Evolutionary conservation across 805 yeast species (phyloP).

Genomic region (Kuraishia hungarica): DNA sequence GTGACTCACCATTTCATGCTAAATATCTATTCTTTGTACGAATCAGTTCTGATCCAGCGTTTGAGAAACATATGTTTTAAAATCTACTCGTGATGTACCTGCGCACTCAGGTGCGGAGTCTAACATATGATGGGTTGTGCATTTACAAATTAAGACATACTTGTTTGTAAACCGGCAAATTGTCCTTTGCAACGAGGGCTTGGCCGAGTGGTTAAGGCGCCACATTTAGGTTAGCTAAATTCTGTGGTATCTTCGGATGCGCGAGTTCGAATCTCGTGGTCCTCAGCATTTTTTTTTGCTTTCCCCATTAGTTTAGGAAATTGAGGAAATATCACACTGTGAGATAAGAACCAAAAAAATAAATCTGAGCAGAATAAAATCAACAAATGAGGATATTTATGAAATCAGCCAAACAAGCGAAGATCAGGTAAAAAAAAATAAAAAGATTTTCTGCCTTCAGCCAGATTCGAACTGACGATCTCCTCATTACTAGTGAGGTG

Average conservation of each 20-base stretch:
- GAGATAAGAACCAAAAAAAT: too few species aligned
- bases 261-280: slow-evolving; percentile 15
- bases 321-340: too few species aligned
- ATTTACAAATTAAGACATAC: not conserved
- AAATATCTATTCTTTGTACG: too few species aligned
- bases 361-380: too few species aligned
- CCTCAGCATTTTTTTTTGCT: slow-evolving; percentile 14
- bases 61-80: not conserved
- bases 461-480: slow-evolving; percentile 26
- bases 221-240: slow-evolving; percentile 11
- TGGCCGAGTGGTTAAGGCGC: slow-evolving; percentile 34
- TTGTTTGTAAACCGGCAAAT: not conserved
- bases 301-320: slow-evolving; percentile 6
- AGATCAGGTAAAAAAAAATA: not conserved
- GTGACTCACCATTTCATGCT: not conserved
- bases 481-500: slow-evolving; percentile 27
- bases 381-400: too few species aligned
- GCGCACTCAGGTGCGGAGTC: not conserved
- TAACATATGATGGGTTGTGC: not conserved
- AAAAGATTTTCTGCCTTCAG: slow-evolving; percentile 16
- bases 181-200: slow-evolving; percentile 16
- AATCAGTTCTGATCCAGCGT: not conserved
- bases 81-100: not conserved
- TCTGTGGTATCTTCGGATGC: slow-evolving; percentile 13
- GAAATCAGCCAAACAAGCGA: too few species aligned